A percentile compares a stretch with the other conserved stretches of the same genome.
Evolutionary conservation across 768 basidiomycete species (phyloP).

Genomic region (Naematelia encephala): DNA sequence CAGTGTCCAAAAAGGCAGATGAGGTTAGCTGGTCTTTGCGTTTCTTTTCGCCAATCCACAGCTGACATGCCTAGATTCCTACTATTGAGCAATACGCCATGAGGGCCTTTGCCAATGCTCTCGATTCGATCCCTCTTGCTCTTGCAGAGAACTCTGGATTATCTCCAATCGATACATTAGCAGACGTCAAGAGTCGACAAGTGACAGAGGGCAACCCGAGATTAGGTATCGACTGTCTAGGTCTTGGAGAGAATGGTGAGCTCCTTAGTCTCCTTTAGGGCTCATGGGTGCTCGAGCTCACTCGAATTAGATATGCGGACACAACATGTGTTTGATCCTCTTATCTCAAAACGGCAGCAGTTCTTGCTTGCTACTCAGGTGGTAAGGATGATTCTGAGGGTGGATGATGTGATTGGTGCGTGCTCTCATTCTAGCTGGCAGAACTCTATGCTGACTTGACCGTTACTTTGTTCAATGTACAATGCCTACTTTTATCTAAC

Average conservation of each 20-base stretch:
- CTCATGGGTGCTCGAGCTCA: conserved; percentile 3
- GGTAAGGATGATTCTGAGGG: conserved; percentile 50
- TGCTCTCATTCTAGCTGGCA: not conserved
- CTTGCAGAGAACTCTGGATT: conserved; percentile 97
- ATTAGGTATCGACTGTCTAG: conserved; percentile 90
- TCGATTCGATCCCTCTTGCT: conserved; percentile 92
- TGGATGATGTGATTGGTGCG: conserved; percentile 51
- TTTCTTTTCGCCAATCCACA: not conserved
- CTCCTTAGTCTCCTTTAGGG: conserved; percentile 7
- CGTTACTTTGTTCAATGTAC: too few relatives aligned
- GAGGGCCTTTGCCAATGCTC: conserved; percentile 94
- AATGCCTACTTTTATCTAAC: too few relatives aligned
- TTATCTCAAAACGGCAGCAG: conserved; percentile 96
- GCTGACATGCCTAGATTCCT: conserved; percentile 62
- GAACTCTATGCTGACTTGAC: too few relatives aligned
- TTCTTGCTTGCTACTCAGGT: conserved; percentile 80
- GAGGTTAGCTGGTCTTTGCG: conserved; percentile 57
- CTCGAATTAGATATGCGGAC: conserved; percentile 82
- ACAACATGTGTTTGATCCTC: conserved; percentile 93
- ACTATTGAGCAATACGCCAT: conserved; percentile 99
- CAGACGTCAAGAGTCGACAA: conserved; percentile 90
- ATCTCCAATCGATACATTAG: conserved; percentile 93
- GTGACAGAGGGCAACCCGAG: conserved; percentile 76
- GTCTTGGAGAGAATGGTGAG: conserved; percentile 78
- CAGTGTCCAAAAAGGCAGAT: conserved; percentile 91